Percentiles rank a stretch among this genome's conserved stretches.
These are phyloP conservation scores for Boletellus dicymbophilus DNA, from an alignment of 1,284 basidiomycete species.

Conservation along the genomic window DNA sequence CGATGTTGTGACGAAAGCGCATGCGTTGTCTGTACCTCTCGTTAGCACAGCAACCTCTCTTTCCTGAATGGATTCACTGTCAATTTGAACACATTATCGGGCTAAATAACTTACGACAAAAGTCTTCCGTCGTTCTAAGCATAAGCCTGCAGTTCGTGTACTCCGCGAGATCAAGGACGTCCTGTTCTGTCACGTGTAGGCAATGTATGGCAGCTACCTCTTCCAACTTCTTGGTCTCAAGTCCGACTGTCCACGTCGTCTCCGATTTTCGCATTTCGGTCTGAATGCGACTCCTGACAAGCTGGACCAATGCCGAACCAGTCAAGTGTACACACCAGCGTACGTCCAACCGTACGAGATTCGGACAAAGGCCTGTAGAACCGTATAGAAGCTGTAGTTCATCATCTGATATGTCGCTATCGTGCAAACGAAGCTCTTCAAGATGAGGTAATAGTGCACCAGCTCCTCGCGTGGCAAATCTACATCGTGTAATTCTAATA, in stretches of 20 bases:
- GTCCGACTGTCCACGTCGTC: not conserved
- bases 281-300: slow-evolving; percentile 44
- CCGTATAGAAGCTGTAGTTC: slow-evolving; percentile 44
- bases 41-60: slow-evolving; percentile 54
- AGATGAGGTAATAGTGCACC: slow-evolving; percentile 40
- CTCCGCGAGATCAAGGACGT: slow-evolving; percentile 52
- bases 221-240: slow-evolving; percentile 32
- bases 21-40: slow-evolving; percentile 52
- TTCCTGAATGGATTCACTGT: slow-evolving; percentile 32
- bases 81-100: not conserved
- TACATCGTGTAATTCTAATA: slow-evolving; percentile 59
- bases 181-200: slow-evolving; percentile 54
- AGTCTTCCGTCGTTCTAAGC: slow-evolving; percentile 45
- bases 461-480: slow-evolving; percentile 48
- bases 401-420: slow-evolving; percentile 58
- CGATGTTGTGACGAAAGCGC: slow-evolving; percentile 34
- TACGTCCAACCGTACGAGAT: slow-evolving; percentile 51
- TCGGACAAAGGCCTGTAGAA: slow-evolving; percentile 47
- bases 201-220: slow-evolving; percentile 62
- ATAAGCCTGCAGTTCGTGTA: slow-evolving; percentile 53
- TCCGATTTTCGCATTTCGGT: not conserved
- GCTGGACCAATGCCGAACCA: slow-evolving; percentile 50
- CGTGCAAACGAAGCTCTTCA: slow-evolving; percentile 56
- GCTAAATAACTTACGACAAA: slow-evolving; percentile 50
- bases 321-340: slow-evolving; percentile 62